Evolutionary conservation across 768 basidiomycete species (phyloP).

Genomic region (Galerina sulciceps): DNA sequence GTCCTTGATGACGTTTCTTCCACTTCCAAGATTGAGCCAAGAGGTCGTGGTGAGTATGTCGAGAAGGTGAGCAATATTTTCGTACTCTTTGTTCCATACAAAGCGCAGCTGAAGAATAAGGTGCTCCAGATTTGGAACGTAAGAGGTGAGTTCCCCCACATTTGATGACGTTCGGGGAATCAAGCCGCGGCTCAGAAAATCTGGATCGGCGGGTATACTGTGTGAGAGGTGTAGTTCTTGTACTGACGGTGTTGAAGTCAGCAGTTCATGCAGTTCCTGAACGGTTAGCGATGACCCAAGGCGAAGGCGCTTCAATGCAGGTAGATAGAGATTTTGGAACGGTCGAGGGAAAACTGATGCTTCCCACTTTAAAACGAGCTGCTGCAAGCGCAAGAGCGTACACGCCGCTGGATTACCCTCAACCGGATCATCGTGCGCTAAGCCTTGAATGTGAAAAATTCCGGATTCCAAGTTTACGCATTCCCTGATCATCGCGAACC

Average conservation of each 20-base stretch:
- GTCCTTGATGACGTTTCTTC: no score
- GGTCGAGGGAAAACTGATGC: neutral
- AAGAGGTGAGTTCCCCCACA: no score
- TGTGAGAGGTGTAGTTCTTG: no score
- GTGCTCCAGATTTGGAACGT: no score
- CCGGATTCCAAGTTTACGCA: neutral
- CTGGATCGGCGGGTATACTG: no score
- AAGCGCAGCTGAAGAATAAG: no score
- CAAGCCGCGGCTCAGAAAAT: no score
- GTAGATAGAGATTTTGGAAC: neutral
- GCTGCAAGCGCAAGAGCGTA: neutral
- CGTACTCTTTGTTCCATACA: no score
- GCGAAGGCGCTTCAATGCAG: neutral
- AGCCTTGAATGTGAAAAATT: neutral
- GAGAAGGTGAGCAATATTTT: no score
- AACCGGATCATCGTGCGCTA: neutral
- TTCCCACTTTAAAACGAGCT: slow-evolving; percentile 2
- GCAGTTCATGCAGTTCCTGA: neutral
- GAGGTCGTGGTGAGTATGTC: no score
- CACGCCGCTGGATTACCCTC: neutral
- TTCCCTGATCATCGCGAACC: neutral
- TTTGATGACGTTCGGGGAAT: no score
- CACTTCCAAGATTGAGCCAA: no score
- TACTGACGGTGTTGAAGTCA: neutral
- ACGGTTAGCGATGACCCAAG: neutral